Evolutionary conservation across 371 early-diverging fungal genomes (phyloP).

Genomic region (Mucor racemosus): DNA sequence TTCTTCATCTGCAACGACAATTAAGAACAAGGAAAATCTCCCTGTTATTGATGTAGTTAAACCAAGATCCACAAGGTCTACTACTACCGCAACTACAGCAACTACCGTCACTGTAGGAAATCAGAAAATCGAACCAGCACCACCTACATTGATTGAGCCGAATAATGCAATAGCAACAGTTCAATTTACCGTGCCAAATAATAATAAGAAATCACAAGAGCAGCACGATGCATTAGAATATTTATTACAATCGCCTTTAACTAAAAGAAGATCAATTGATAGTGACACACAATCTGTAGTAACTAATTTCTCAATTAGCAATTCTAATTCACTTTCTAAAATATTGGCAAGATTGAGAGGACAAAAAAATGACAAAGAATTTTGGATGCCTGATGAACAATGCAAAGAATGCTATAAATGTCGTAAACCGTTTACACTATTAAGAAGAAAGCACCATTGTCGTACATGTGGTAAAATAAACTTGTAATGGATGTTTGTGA

Average conservation of each 20-base stretch:
- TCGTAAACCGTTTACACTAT: constrained; percentile 71
- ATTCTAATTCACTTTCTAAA: constrained; percentile 61
- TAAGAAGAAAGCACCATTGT: constrained; percentile 85
- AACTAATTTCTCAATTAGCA: constrained; percentile 59
- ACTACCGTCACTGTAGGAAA: constrained; percentile 34
- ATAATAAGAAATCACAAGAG: constrained; percentile 18
- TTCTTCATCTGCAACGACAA: not conserved
- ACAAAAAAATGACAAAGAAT: constrained; percentile 70
- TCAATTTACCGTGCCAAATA: constrained; percentile 14
- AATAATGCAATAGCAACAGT: constrained; percentile 7
- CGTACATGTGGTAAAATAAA: constrained; percentile 75
- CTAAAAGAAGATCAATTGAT: constrained; percentile 48
- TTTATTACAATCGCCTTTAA: constrained; percentile 35
- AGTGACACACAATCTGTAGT: constrained; percentile 61
- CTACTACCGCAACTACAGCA: constrained; percentile 33
- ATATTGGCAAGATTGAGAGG: constrained; percentile 65
- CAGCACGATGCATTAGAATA: constrained; percentile 34
- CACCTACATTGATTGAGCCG: not conserved
- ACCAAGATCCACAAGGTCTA: constrained; percentile 18
- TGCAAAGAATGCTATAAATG: constrained; percentile 87
- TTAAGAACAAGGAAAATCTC: constrained; percentile 7
- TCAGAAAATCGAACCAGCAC: constrained; percentile 7
- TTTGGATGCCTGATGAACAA: constrained; percentile 89
- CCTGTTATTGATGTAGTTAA: constrained; percentile 11
- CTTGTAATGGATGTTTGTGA: not conserved